A percentile compares a stretch with the other conserved stretches of the same genome.
Conservation (phyloP, 2,329 filamentous ascomycete species). For the Neopestalotiopsis sp. region DNA sequence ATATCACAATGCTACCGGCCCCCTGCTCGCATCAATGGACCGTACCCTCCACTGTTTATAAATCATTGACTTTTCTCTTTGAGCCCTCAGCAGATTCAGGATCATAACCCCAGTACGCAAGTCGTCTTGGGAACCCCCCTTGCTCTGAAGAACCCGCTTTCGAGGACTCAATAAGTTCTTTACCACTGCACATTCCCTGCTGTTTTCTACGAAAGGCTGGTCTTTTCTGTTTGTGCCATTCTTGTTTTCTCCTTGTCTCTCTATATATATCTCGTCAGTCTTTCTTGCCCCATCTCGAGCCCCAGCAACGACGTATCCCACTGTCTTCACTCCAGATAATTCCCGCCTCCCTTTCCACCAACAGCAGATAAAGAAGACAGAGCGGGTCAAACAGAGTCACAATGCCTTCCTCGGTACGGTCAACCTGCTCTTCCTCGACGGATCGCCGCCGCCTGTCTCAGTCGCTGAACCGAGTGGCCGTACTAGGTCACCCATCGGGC, state of each 20-base stretch:
- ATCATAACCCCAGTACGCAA: not conserved
- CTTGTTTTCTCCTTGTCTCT: not conserved
- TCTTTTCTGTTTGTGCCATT: not conserved
- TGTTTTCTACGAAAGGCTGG: not conserved
- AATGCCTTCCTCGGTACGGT: constrained; percentile 14
- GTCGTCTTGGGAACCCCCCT: not conserved
- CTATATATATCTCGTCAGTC: not conserved
- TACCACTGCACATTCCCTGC: not conserved
- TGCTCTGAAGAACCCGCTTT: not conserved
- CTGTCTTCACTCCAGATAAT: not conserved
- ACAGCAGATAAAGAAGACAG: not conserved
- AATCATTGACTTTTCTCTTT: not conserved
- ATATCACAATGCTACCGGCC: not conserved
- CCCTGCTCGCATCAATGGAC: not conserved
- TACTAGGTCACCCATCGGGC: constrained; percentile 5
- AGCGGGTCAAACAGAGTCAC: not conserved
- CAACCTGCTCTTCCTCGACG: not conserved
- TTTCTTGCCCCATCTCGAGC: no score
- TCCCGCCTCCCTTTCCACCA: not conserved
- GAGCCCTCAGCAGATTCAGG: not conserved
- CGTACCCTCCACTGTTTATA: not conserved
- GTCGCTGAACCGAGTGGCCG: constrained; percentile 15
- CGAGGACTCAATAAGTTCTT: not conserved
- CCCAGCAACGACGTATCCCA: no score
- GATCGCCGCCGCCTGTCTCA: constrained; percentile 11